Base-by-base conservation (phyloP, 108 stramenopile species). In the Cyclotella kingstonii region DNA sequence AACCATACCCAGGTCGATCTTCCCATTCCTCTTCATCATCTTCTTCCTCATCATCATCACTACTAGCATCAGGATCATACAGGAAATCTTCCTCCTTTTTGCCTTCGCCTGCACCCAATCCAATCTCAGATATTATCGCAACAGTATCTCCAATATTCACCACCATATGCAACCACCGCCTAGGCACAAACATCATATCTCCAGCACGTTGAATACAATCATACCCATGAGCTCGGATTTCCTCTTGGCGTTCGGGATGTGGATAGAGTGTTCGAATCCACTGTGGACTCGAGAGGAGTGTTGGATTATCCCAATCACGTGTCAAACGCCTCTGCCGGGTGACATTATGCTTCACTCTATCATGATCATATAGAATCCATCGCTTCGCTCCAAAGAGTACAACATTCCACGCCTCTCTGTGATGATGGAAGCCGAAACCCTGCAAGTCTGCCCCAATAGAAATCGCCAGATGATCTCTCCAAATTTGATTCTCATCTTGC, bases 101-200 rank as follows among this genome's bases (percentile, higher is more conserved):
- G 0, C 73, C 73, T 21, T 73, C 58, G 4, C 73, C 73, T 19
- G 50, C 59, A 1, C 55, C 63, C n/a, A 65, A 56, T 8, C 72
- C 72, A 59, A 73, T 62, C 43, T 73, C 72, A 18, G 57, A 64
- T 23, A 73, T 64, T 2, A 64, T 54, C 4, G 50, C 33, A 2
- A 73, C 71, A 30, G 71, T 73, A 59, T 73, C 71, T 36, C 71
- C 71, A 53, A 73, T 73, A 54, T 73, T 73, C 4, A 61, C 38
- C 4, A 73, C 71, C 42, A 55, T 64, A 26, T 73, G 73, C 63
- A 73, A 42, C 73, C 73, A 73, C 26, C 73, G 43, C n/a, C 36
- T 45, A 0, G 73, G 73, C 12, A 73, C 58, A 43, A 54, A 73
- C 63, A 73, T 60, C 52, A 73, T 59, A 44, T 66, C 58, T 31